These are phyloP conservation scores for Ceriops decandra DNA, from an alignment of 345 rosid species.

Conservation along the genomic window DNA sequence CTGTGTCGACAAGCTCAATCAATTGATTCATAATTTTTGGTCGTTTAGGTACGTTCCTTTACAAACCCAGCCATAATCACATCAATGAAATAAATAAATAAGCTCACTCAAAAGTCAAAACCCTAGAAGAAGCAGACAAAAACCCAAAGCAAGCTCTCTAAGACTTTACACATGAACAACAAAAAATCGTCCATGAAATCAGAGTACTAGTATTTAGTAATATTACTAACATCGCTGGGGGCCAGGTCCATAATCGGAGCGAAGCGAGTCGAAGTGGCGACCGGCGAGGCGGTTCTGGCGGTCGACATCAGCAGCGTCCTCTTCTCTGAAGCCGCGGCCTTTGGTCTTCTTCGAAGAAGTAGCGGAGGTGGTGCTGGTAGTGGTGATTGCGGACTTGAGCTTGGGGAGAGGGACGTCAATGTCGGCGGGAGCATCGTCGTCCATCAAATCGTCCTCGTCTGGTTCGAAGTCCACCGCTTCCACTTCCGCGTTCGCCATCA, in stretches of 20 bases:
- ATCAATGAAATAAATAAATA: too few relatives aligned
- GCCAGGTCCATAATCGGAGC: slow-evolving; percentile 78
- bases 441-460: slow-evolving; percentile 97
- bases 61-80: not conserved
- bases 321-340: slow-evolving; percentile 89
- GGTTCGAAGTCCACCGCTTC: slow-evolving; percentile 94
- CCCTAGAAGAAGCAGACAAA: too few relatives aligned
- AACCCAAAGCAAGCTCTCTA: too few relatives aligned
- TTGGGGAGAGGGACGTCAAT: slow-evolving; percentile 57
- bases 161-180: too few relatives aligned
- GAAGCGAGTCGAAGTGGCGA: slow-evolving; percentile 82
- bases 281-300: slow-evolving; percentile 65
- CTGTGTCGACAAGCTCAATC: too few relatives aligned
- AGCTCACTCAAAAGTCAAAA: too few relatives aligned
- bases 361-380: slow-evolving; percentile 24
- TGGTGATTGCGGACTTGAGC: slow-evolving; percentile 66
- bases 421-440: slow-evolving; percentile 67
- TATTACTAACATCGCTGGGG: slow-evolving; percentile 76
- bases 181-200: not conserved
- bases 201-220: not conserved
- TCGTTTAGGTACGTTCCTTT: too few relatives aligned
- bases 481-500: slow-evolving; percentile 76
- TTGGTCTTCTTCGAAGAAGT: slow-evolving; percentile 54
- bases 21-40: too few relatives aligned
- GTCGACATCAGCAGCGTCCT: slow-evolving; percentile 45